Conservation (phyloP, 192 early-diverging fungal species). For the Radiomyces spectabilis region DNA sequence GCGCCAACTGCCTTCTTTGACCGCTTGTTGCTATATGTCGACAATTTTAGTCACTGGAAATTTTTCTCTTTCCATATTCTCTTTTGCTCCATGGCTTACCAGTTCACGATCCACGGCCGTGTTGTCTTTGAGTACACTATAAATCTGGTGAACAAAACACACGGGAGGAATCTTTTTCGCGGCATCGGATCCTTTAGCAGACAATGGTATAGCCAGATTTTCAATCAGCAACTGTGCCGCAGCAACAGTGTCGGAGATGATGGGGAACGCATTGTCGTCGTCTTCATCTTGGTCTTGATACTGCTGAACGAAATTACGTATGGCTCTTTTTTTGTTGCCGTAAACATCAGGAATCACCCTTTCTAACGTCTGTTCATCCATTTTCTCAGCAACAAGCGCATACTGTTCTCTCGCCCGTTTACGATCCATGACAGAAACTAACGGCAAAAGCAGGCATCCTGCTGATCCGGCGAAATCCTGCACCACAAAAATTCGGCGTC, state of each 20-base stretch:
- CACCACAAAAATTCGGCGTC: too few relatives aligned
- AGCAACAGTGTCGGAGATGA: conserved; percentile 2
- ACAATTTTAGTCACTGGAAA: too few relatives aligned
- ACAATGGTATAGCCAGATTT: not conserved
- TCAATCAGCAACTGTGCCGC: conserved; percentile 10
- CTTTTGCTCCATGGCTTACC: conserved; percentile 14
- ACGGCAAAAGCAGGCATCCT: too few relatives aligned
- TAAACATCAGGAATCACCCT: conserved; percentile 8
- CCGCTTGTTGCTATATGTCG: conserved; percentile 17
- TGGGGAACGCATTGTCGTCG: not conserved
- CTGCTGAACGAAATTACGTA: not conserved
- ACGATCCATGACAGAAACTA: too few relatives aligned
- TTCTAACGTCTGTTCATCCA: not conserved
- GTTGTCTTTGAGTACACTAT: conserved; percentile 29
- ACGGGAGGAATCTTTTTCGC: conserved; percentile 9
- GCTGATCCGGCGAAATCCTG: too few relatives aligned
- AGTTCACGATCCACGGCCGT: conserved; percentile 35
- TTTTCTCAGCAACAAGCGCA: not conserved
- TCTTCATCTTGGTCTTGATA: not conserved
- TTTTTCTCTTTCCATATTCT: too few relatives aligned
- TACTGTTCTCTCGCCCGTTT: not conserved
- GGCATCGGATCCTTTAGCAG: not conserved
- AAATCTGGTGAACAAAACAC: conserved; percentile 41
- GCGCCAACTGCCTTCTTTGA: conserved; percentile 23
- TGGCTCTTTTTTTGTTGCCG: conserved; percentile 8